Conservation (phyloP, 495 filamentous ascomycete genomes). For the Hyaloscypha bicolor region DNA sequence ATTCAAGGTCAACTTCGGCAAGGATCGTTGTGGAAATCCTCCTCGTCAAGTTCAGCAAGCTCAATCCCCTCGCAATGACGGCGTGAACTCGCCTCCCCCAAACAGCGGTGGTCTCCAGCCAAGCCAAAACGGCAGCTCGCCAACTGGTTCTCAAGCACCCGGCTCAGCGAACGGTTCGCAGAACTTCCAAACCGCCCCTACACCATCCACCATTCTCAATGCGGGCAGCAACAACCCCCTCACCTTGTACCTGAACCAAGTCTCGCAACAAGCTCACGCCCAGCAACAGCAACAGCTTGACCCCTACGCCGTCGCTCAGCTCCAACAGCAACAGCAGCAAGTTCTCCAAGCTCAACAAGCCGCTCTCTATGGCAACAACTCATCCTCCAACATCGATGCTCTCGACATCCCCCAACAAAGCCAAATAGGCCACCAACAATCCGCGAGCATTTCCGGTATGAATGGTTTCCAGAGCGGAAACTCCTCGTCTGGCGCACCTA, state of each 20-base stretch:
- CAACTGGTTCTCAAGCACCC: constrained; percentile 45
- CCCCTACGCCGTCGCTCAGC: constrained; percentile 45
- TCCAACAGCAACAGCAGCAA: constrained; percentile 71
- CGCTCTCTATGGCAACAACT: constrained; percentile 56
- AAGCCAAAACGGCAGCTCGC: constrained; percentile 62
- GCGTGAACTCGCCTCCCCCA: constrained; percentile 67
- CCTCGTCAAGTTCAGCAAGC: constrained; percentile 76
- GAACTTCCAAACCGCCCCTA: constrained; percentile 40
- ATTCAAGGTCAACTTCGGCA: constrained; percentile 99
- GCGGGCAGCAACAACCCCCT: constrained; percentile 81
- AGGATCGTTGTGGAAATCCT: constrained; percentile 96
- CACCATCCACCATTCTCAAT: constrained; percentile 74
- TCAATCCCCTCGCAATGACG: constrained; percentile 51
- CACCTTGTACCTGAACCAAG: constrained; percentile 90
- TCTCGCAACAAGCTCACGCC: constrained; percentile 66
- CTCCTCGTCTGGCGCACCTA: constrained; percentile 58
- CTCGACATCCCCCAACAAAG: constrained; percentile 35
- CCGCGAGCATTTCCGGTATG: constrained; percentile 61
- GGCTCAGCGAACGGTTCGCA: constrained; percentile 34
- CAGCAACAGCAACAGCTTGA: constrained; percentile 54
- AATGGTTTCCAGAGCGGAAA: constrained; percentile 49
- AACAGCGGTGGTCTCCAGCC: constrained; percentile 38
- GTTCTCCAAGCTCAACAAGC: constrained; percentile 61
- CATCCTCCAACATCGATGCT: constrained; percentile 45
- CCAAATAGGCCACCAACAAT: constrained; percentile 58